phyloP scores from a whole-genome alignment of 495 filamentous ascomycete genomes.

The Neurospora sp. region DNA sequence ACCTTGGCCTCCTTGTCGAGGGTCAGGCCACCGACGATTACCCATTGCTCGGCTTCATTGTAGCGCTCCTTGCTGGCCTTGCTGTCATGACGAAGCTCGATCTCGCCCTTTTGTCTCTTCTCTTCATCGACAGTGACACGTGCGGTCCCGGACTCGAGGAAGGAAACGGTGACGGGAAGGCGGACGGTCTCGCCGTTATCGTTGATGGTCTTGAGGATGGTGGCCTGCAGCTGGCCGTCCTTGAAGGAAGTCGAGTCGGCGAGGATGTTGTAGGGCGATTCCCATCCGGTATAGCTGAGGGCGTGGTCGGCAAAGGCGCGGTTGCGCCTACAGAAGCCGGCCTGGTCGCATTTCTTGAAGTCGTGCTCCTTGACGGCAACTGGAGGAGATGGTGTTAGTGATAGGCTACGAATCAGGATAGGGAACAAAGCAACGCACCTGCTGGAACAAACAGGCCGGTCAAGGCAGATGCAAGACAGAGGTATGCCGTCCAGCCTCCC shows the following conservation, averaged over 20 bases:
- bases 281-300: conserved; percentile 54
- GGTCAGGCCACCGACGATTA: conserved; percentile 68
- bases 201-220: conserved; percentile 63
- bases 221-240: conserved; percentile 68
- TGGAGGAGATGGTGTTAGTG: conserved; percentile 21
- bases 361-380: conserved; percentile 86
- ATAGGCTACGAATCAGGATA: background rate
- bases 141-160: conserved; percentile 78
- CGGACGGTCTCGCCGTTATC: conserved; percentile 52
- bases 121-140: conserved; percentile 86
- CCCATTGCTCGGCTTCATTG: conserved; percentile 81
- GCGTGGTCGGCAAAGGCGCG: conserved; percentile 77
- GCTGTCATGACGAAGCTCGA: conserved; percentile 77
- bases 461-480: conserved; percentile 35
- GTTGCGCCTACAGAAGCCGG: conserved; percentile 94
- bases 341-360: conserved; percentile 92
- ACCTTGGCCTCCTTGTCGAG: conserved; percentile 57
- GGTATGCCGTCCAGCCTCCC: conserved; percentile 44
- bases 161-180: conserved; percentile 75
- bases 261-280: conserved; percentile 70
- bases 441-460: conserved; percentile 36
- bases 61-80: conserved; percentile 84
- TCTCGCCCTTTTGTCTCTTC: conserved; percentile 76
- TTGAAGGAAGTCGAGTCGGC: conserved; percentile 61
- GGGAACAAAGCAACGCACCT: conserved; percentile 27